Conservation (phyloP, 2,329 filamentous ascomycete genomes). For the Keithomyces neogunnii region DNA sequence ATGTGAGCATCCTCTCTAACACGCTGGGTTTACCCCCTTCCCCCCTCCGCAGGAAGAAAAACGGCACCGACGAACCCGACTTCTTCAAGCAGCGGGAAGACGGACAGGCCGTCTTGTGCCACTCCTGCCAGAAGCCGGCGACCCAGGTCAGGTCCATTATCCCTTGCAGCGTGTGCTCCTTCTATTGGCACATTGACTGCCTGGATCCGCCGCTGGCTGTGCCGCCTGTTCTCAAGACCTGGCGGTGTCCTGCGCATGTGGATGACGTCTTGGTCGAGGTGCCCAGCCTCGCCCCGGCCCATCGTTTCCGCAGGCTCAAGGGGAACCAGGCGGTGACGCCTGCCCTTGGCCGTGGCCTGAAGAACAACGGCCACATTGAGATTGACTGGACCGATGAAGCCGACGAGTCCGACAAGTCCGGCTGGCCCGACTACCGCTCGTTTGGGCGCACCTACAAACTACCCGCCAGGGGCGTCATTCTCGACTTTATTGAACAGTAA, state of each 20-base stretch:
- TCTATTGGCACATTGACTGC: constrained; percentile 90
- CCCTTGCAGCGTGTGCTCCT: constrained; percentile 73
- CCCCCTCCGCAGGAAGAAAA: constrained; percentile 35
- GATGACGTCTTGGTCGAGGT: constrained; percentile 62
- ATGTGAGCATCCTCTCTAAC: background rate
- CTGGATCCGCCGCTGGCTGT: constrained; percentile 74
- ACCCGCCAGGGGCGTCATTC: constrained; percentile 54
- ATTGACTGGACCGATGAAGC: constrained; percentile 53
- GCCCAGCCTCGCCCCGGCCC: constrained; percentile 50
- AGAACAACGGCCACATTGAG: constrained; percentile 65
- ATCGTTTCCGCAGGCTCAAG: constrained; percentile 54
- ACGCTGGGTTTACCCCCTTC: background rate
- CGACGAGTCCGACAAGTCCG: constrained; percentile 44
- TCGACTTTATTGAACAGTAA: constrained; percentile 63
- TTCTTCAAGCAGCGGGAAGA: constrained; percentile 66
- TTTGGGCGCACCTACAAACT: constrained; percentile 60
- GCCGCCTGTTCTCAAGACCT: constrained; percentile 68
- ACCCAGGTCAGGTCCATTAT: constrained; percentile 61
- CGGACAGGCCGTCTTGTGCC: constrained; percentile 69
- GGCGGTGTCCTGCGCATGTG: constrained; percentile 82
- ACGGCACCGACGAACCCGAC: constrained; percentile 56
- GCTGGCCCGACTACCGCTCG: constrained; percentile 49
- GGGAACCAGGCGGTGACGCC: constrained; percentile 43
- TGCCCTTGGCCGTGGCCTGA: constrained; percentile 52
- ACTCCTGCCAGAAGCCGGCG: constrained; percentile 61